Conservation (phyloP, 2,329 filamentous ascomycete genomes). For the Aureobasidium namibiae region DNA sequence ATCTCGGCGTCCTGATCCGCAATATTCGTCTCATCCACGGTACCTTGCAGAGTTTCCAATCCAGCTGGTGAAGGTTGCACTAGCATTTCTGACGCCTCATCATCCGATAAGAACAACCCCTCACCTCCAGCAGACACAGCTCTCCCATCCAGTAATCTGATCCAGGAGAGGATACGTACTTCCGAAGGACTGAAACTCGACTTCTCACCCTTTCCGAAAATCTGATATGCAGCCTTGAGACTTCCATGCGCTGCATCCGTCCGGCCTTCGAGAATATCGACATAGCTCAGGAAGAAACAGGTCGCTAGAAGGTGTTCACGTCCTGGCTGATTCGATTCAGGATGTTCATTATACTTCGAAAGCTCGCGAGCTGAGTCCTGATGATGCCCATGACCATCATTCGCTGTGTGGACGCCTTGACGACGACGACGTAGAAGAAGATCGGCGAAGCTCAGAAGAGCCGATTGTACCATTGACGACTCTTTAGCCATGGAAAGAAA, state of each 20-base stretch:
- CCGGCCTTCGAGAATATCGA: constrained; percentile 33
- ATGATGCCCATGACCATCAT: constrained; percentile 18
- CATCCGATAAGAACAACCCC: constrained; percentile 39
- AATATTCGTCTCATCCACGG: constrained; percentile 3
- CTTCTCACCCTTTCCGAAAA: constrained; percentile 30
- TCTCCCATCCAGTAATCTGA: constrained; percentile 47
- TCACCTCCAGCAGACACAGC: constrained; percentile 50
- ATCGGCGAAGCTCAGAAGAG: constrained; percentile 14
- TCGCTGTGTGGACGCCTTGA: background rate
- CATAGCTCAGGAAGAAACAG: constrained; percentile 48
- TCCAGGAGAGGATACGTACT: constrained; percentile 45
- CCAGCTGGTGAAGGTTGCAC: constrained; percentile 38
- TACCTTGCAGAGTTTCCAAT: constrained; percentile 13
- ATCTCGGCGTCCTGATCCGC: constrained; percentile 25
- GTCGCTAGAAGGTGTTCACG: constrained; percentile 39
- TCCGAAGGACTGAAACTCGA: constrained; percentile 26
- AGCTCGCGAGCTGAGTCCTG: constrained; percentile 13
- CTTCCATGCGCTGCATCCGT: constrained; percentile 42
- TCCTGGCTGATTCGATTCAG: background rate
- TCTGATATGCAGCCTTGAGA: constrained; percentile 41
- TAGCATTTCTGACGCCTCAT: constrained; percentile 40
- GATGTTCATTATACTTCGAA: background rate
- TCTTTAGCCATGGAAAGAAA: constrained; percentile 1
- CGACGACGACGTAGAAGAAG: constrained; percentile 18
- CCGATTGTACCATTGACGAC: background rate